A percentile compares a stretch with the other conserved stretches of the same genome.
phyloP scores from a whole-genome alignment of 2,329 filamentous ascomycete species.

The Fusarium sp. region DNA sequence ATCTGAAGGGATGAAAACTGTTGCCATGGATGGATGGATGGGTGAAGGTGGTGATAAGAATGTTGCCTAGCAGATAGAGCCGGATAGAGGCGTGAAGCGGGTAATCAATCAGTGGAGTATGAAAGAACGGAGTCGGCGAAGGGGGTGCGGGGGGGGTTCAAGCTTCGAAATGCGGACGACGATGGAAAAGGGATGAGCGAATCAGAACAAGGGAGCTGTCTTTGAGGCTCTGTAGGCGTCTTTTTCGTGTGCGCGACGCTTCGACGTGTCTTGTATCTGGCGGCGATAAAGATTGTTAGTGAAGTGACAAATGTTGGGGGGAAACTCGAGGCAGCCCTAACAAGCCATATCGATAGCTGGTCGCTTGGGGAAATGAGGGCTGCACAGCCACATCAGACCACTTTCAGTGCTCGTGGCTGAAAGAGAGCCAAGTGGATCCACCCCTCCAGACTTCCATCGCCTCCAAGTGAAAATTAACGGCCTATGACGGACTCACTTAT shows the following conservation, averaged over 20 bases:
- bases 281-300: conserved; percentile 24
- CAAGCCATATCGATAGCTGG: neutral
- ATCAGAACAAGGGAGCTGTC: conserved; percentile 5
- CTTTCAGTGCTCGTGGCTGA: conserved; percentile 16
- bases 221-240: conserved; percentile 22
- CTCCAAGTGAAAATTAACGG: conserved; percentile 42
- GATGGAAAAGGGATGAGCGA: conserved; percentile 23
- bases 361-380: accelerated
- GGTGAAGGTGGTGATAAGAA: conserved; percentile 28
- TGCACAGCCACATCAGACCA: conserved; percentile 18
- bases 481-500: conserved; percentile 30
- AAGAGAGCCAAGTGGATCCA: conserved; percentile 9
- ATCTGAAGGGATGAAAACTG: neutral
- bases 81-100: conserved; percentile 36
- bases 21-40: conserved; percentile 16
- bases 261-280: conserved; percentile 19
- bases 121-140: conserved; percentile 41
- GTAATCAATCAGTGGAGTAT: conserved; percentile 39
- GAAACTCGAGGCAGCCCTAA: neutral
- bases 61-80: conserved; percentile 37
- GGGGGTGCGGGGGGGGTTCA: conserved; percentile 35
- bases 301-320: neutral
- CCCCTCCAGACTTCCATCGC: conserved; percentile 25
- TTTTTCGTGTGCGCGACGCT: conserved; percentile 31
- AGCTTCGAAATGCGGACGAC: conserved; percentile 19